These are phyloP conservation scores for Phaeophleospora eucalypticola DNA, from an alignment of 2,329 filamentous ascomycete species.

Conservation along the genomic window DNA sequence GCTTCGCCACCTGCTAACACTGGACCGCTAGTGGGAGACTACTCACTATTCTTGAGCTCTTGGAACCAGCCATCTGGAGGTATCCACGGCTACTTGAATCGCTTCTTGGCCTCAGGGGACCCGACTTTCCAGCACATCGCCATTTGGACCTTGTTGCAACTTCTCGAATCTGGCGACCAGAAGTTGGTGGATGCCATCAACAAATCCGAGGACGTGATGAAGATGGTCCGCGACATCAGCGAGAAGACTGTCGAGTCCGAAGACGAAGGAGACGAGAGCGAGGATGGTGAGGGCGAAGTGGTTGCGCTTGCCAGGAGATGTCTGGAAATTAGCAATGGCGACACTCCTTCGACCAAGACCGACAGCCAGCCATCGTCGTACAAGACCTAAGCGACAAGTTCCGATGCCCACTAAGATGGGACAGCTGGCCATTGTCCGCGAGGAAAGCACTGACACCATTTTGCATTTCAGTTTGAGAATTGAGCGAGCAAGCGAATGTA, in stretches of 20 bases:
- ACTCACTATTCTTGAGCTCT: conserved; percentile 90
- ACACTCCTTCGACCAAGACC: conserved; percentile 13
- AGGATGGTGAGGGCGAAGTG: conserved; percentile 88
- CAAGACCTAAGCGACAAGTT: conserved; percentile 12
- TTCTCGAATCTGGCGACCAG: conserved; percentile 92
- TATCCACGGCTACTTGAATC: conserved; percentile 89
- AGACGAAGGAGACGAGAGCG: conserved; percentile 79
- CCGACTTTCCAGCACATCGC: conserved; percentile 98
- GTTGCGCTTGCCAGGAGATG: conserved; percentile 87
- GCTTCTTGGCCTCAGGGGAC: conserved; percentile 90
- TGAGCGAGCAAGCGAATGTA: conserved; percentile 2
- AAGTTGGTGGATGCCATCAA: conserved; percentile 83
- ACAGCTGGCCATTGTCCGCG: not conserved
- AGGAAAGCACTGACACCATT: not conserved
- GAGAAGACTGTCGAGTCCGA: conserved; percentile 82
- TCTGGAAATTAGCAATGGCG: conserved; percentile 54
- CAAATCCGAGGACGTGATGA: conserved; percentile 84
- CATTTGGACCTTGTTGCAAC: conserved; percentile 93
- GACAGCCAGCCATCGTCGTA: conserved; percentile 20
- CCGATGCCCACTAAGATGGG: not conserved
- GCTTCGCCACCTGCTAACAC: conserved; percentile 23
- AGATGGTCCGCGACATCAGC: conserved; percentile 86
- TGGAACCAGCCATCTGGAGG: conserved; percentile 91
- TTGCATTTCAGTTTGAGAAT: conserved; percentile 5
- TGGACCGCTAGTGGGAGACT: conserved; percentile 81